Evolutionary conservation across 371 early-diverging fungal species (phyloP).

Genomic region (Lichtheimia ramosa): DNA sequence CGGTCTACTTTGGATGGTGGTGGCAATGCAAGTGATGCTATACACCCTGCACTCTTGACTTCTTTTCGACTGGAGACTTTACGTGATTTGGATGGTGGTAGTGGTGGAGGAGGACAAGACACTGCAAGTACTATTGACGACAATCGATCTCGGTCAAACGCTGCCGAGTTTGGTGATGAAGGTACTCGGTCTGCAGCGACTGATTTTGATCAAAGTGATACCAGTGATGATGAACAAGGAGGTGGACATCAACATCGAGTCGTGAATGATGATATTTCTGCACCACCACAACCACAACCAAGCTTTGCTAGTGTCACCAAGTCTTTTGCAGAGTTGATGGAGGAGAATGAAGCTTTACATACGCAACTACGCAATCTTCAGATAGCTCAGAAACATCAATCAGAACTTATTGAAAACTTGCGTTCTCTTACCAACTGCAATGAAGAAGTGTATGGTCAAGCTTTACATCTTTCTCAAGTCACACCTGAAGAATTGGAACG

Average conservation of each 20-base stretch:
- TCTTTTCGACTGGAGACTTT: slow-evolving; percentile 20
- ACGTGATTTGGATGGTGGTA: slow-evolving; percentile 22
- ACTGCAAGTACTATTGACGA: slow-evolving; percentile 30
- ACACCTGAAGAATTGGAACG: slow-evolving; percentile 19
- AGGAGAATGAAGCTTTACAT: slow-evolving; percentile 49
- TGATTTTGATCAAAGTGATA: slow-evolving; percentile 41
- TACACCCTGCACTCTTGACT: slow-evolving; percentile 3
- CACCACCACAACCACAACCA: slow-evolving; percentile 55
- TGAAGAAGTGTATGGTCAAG: slow-evolving; percentile 36
- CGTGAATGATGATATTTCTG: slow-evolving; percentile 48
- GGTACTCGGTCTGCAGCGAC: slow-evolving; percentile 42
- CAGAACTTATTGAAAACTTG: slow-evolving; percentile 39
- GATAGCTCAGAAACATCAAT: slow-evolving; percentile 42
- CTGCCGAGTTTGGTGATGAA: slow-evolving; percentile 56
- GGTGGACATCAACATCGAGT: slow-evolving; percentile 24
- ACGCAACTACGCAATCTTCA: slow-evolving; percentile 39
- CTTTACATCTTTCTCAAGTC: slow-evolving; percentile 32
- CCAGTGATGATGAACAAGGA: slow-evolving; percentile 32
- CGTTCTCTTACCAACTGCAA: slow-evolving; percentile 34
- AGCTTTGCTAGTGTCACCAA: slow-evolving; percentile 46
- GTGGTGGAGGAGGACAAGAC: slow-evolving; percentile 5
- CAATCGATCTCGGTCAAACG: slow-evolving; percentile 45
- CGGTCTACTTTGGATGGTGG: slow-evolving; percentile 35
- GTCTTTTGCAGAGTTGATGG: slow-evolving; percentile 47
- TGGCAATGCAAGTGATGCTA: slow-evolving; percentile 14